Evolutionary conservation across 192 early-diverging fungal species (phyloP), one percentile per base, ranked within the genome.

Genomic region (Mortierella antarctica): DNA sequence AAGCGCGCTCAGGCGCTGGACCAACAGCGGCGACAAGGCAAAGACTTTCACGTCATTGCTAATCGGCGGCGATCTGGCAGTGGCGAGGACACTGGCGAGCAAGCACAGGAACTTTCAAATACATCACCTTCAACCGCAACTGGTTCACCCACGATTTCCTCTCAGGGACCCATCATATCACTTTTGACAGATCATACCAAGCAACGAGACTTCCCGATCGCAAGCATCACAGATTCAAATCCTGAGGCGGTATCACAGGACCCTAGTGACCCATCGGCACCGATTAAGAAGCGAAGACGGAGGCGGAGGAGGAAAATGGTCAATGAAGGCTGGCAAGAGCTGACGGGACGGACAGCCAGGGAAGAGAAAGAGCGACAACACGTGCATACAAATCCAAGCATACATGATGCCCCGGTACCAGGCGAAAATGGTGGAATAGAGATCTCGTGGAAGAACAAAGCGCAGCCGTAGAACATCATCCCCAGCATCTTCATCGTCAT

Each of bases 1-100:
- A 85, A 85, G 49, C 69, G 77, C 44, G 70, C 77, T 17, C 70
- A 80, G 65, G 77, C 77, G 21, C 57, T 81, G 59, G 66, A 80
- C 42, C 83, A 81, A 42, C 72, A 84, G 41, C 77, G 77, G 14
- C 68, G 61, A 7, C 77, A 80, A 39, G 70, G 70, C 48, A 80
- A 68, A 48, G 77, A 80, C 57, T 80, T 80, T 52, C 77, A 72
- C 40, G 70, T 80, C 40, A 49, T 80, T 6, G 69, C 61, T 47
- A 67, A 55, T 57, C 69, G 23, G 48, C 65, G 58, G 4, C 51
- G 47, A 23, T 48, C 62, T 6, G 31, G 42, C 9, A n/a, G 23
- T 48, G 49, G 42, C 17, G 41, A 23, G 0, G 57, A 70, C 18
- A 44, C 8, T 42, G 10, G 3, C 39, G 20, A 40, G 15, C 46